Base-by-base conservation (phyloP, 495 filamentous ascomycete species). In the Lasiosphaeriaceae sp. region DNA sequence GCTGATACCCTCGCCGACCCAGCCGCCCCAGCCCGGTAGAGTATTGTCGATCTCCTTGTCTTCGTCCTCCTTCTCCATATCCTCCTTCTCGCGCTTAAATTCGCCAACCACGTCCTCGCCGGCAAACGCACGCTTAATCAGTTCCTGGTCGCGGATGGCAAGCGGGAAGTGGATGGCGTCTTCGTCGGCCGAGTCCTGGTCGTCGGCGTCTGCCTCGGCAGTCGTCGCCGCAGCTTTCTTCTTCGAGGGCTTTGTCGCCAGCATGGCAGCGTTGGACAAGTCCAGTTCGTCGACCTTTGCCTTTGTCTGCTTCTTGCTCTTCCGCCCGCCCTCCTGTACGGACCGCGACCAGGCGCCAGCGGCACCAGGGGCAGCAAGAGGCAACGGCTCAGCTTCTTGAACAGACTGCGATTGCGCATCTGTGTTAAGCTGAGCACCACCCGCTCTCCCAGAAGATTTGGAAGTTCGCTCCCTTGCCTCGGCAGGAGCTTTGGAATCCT, bases 21-120 rank as follows among this genome's bases (percentile, higher is more conserved):
- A 78, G 71, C 74, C 83, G 58, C 94, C 94, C 94, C 94, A 98
- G 51, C 94, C 94, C 2, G 90, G 90, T 2, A 98, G 78, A 1
- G 90, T 90, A 52, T 88, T 87, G 69, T 95, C 90, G 20, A 92
- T 72, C 26, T 90, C 78, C 70, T 96, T 84, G 56, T 96, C 90
- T 60, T 87, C 93, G 67, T 97, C 91, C 4, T 90, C 89, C 37
- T 83, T 81, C 35, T 85, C 78, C 9, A 80, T 77, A 55, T 86
- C 84, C 19, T 78, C 76, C 68, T 98, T 97, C 61, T 97, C 94
- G 24, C 80, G 77, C 56, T 83, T 80, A 68, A 98, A 97, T 48
- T 90, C 86, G 34, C 81, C 81, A 1, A 87, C 83, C n/a, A 95
- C 90, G 66, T 96, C 89, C 61, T 94, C 87, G 4, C 90, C 91